Evolutionary conservation across 164 flowering plant species (phyloP).

Genomic region (Amborella trichopoda): DNA sequence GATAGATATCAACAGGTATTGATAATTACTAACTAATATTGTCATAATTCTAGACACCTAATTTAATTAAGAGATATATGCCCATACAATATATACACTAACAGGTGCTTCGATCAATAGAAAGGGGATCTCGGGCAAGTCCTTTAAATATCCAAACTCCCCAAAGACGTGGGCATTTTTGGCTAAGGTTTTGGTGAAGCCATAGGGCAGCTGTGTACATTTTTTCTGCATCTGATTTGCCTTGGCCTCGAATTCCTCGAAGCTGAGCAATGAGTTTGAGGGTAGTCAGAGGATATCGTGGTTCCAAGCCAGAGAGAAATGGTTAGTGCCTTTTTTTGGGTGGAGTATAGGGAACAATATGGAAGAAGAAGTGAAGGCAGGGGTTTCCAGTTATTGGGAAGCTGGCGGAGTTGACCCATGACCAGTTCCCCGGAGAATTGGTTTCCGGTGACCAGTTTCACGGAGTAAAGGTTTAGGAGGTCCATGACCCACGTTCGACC

Average conservation of each 20-base stretch:
- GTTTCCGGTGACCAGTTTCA: no score
- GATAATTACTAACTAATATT: no score
- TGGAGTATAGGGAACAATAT: constrained; percentile 35
- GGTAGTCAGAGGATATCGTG: constrained; percentile 26
- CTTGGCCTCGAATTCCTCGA: constrained; percentile 48
- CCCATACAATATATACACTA: no score
- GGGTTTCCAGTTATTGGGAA: constrained; percentile 37
- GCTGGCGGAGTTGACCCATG: constrained; percentile 25
- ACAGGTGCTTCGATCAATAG: constrained; percentile 21
- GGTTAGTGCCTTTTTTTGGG: constrained; percentile 9
- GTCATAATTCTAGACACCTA: no score
- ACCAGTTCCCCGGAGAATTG: no score
- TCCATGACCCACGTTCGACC: no score
- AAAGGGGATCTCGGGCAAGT: constrained; percentile 27
- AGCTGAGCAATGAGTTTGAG: constrained; percentile 46
- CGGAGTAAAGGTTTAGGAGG: no score
- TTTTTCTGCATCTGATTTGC: constrained; percentile 28
- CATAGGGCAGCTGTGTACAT: constrained; percentile 29
- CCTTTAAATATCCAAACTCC: constrained; percentile 28
- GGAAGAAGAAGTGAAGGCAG: constrained; percentile 60
- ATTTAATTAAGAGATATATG: no score
- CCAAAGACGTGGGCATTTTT: constrained; percentile 13
- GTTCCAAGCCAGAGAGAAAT: constrained; percentile 26
- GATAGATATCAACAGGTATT: no score
- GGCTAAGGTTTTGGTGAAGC: constrained; percentile 29